Evolutionary conservation across 1,139 yeast species (phyloP), one percentile per base, ranked within the genome.

Genomic region (Scheffersomyces illinoinensis): DNA sequence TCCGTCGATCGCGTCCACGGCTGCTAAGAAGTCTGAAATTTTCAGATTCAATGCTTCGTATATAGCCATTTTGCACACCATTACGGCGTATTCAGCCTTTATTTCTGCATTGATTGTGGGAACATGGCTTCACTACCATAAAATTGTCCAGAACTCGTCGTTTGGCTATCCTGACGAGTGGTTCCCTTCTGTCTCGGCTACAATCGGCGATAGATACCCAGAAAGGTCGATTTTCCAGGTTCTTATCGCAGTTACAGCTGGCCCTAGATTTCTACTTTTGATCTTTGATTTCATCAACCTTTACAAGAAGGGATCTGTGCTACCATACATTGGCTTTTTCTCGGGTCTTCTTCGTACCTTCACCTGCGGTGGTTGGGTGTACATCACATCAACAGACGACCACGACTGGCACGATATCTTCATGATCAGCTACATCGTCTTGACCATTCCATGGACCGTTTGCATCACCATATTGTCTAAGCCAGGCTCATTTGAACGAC

Each of bases 361-460:
- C 59, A 89, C 97, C 1, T 95, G 99, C 69, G 99, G 99, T 66
- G 98, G 98, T 14, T 95, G 98, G 98, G 97, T 96, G 18, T 95
- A 95, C 70, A 90, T 95, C 64, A 95, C 99, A 1, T 91, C 97
- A 10, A 92, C 98, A 0, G 99, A 95, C 72, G 97, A 95, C 71
- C 99, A 93, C 69, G 97, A 93, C 75, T 89, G 90, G 80, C 99
- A 95, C 72, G 98, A 95, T 69, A 87, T 95, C 56, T 93, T 93
- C 73, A 95, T 95, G 99, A 92, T 95, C 64, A 73, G 89, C 48
- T 95, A 95, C 75, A 89, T 95, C 62, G 84, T 93, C 1, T 81
- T 95, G 66, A 93, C 98, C 1, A 80, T 93, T 53, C 99, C 99
- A 4, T 95, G 98, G 98, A 90, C 92, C 53, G 74, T 88, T 18